Conservation (phyloP, 2,329 filamentous ascomycete genomes). For the Cytospora paraplurivora region DNA sequence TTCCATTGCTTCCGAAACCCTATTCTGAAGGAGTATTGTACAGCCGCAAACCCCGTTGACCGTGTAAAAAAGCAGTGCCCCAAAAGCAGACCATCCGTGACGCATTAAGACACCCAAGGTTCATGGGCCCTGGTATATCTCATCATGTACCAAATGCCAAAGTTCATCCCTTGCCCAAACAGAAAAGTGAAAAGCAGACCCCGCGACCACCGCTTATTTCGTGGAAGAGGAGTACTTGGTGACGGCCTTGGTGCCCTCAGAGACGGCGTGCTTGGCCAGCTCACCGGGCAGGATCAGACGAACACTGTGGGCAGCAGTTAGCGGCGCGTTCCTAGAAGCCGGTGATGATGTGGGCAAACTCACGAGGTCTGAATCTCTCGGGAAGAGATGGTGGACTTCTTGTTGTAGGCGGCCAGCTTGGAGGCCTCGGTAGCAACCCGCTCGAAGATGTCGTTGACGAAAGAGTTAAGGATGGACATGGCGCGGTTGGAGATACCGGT, state of each 20-base stretch:
- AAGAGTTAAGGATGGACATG: slow-evolving; percentile 99
- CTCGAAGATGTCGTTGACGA: slow-evolving; percentile 99
- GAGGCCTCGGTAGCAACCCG: slow-evolving; percentile 97
- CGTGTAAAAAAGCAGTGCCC: slow-evolving; percentile 69
- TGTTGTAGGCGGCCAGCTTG: slow-evolving; percentile 99
- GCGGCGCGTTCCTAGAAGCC: neutral
- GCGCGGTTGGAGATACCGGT: slow-evolving; percentile 99
- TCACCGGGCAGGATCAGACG: slow-evolving; percentile 97
- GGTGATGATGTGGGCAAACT: slow-evolving; percentile 50
- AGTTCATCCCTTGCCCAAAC: slow-evolving; percentile 54
- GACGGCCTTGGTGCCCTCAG: slow-evolving; percentile 99
- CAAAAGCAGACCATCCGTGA: slow-evolving; percentile 67
- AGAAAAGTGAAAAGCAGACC: slow-evolving; percentile 56
- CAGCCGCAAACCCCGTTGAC: slow-evolving; percentile 71
- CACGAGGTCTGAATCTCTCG: slow-evolving; percentile 98
- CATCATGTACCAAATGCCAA: slow-evolving; percentile 62
- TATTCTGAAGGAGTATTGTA: slow-evolving; percentile 71
- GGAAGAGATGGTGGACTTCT: slow-evolving; percentile 99
- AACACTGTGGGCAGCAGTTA: slow-evolving; percentile 54
- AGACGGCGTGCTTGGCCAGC: slow-evolving; percentile 98
- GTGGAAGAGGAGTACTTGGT: slow-evolving; percentile 99
- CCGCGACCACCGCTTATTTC: slow-evolving; percentile 71
- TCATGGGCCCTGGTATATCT: slow-evolving; percentile 50
- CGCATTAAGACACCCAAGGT: slow-evolving; percentile 68
- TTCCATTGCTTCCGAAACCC: slow-evolving; percentile 63